These are phyloP conservation scores for Chondrus crispus DNA, from an alignment of 23 red algal genomes.

Conservation along the genomic window DNA sequence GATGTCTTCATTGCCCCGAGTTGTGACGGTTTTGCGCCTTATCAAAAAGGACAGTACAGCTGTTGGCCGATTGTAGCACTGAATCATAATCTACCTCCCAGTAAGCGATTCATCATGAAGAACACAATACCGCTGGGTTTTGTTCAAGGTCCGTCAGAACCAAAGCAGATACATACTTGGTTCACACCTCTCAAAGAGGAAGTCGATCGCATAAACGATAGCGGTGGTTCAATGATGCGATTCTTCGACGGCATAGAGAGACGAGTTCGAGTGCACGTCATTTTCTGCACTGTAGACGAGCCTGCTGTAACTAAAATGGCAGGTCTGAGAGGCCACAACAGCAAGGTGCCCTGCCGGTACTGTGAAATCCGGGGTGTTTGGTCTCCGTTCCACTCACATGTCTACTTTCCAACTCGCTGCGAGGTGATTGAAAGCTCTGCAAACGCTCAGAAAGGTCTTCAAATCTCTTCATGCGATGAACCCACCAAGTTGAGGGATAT, in stretches of 20 bases:
- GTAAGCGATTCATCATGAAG: neutral
- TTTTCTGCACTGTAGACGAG: neutral
- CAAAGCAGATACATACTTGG: too few relatives aligned
- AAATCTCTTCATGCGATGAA: too few relatives aligned
- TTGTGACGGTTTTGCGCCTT: neutral
- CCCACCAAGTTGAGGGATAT: too few relatives aligned
- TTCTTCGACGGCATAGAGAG: too few relatives aligned
- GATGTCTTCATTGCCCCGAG: constrained; percentile 1
- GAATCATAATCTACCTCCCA: neutral
- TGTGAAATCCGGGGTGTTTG: neutral
- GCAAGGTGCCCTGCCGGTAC: neutral
- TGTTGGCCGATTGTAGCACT: constrained; percentile 4
- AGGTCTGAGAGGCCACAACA: neutral
- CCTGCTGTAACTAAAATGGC: neutral
- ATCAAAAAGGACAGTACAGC: neutral
- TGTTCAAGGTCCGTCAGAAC: too few relatives aligned
- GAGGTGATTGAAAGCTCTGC: too few relatives aligned
- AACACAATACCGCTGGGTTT: neutral
- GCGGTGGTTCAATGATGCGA: too few relatives aligned
- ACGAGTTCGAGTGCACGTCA: neutral
- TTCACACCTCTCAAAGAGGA: too few relatives aligned
- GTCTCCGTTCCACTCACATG: neutral
- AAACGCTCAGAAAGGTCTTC: too few relatives aligned
- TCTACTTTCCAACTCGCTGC: neutral
- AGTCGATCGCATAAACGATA: too few relatives aligned